Conservation (phyloP, 352 stramenopile genomes). For the Phytophthora palmivora region DNA sequence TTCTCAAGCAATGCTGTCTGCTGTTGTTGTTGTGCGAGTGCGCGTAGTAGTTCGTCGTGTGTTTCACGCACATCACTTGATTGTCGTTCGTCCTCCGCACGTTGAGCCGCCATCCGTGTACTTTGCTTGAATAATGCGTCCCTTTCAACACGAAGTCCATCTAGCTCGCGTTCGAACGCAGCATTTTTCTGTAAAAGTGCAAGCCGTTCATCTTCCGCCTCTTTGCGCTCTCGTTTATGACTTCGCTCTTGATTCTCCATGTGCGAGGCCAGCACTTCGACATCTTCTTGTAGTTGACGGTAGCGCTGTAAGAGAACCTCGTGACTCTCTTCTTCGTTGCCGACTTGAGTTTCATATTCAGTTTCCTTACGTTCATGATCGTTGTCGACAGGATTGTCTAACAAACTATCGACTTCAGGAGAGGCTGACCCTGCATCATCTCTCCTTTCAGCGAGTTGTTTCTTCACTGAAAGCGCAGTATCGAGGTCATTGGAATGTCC, state of each 20-base stretch:
- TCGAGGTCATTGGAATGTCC: neutral
- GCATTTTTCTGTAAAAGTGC: slow-evolving; percentile 29
- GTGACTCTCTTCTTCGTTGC: slow-evolving; percentile 18
- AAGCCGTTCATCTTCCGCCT: slow-evolving; percentile 29
- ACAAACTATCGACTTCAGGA: slow-evolving; percentile 18
- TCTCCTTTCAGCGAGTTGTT: slow-evolving; percentile 3
- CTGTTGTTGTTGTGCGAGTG: slow-evolving; percentile 54
- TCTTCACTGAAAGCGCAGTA: slow-evolving; percentile 6
- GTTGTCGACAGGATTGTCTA: slow-evolving; percentile 11
- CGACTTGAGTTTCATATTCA: slow-evolving; percentile 19
- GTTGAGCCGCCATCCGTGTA: slow-evolving; percentile 23
- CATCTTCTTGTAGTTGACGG: slow-evolving; percentile 60
- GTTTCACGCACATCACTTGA: slow-evolving; percentile 36
- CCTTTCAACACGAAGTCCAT: slow-evolving; percentile 49
- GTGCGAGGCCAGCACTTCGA: slow-evolving; percentile 63
- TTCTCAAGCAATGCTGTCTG: slow-evolving; percentile 42
- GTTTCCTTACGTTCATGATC: slow-evolving; percentile 20
- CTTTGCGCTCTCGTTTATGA: slow-evolving; percentile 35
- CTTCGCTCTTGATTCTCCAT: slow-evolving; percentile 50
- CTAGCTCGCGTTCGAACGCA: slow-evolving; percentile 39
- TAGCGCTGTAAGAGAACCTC: slow-evolving; percentile 24
- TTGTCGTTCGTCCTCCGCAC: slow-evolving; percentile 33
- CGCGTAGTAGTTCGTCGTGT: slow-evolving; percentile 59
- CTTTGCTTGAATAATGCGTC: slow-evolving; percentile 57
- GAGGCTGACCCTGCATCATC: slow-evolving; percentile 1